These are phyloP conservation scores for Penicillium canariense DNA, from an alignment of 495 filamentous ascomycete genomes.

Conservation along the genomic window DNA sequence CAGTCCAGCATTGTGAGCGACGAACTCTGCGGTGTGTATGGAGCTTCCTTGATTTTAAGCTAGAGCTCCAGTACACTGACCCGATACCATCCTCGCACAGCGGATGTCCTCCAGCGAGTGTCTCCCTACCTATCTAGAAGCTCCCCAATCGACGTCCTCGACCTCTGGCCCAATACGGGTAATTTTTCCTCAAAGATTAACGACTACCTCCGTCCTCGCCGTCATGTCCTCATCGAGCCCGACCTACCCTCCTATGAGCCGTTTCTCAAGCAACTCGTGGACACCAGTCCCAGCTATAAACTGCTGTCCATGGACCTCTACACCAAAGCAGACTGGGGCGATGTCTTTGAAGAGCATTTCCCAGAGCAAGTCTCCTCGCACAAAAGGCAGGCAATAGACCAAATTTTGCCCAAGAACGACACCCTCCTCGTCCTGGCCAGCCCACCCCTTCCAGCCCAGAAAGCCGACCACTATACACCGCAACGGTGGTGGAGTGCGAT, in stretches of 20 bases:
- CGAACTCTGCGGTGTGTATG: constrained; percentile 56
- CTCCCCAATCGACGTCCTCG: constrained; percentile 73
- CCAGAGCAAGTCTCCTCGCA: constrained; percentile 28
- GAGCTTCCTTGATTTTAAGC: not conserved
- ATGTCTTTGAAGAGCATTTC: constrained; percentile 41
- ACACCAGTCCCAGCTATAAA: constrained; percentile 53
- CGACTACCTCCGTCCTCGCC: constrained; percentile 67
- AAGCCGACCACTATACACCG: constrained; percentile 42
- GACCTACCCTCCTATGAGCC: constrained; percentile 49
- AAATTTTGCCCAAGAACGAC: constrained; percentile 51
- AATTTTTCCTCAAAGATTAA: constrained; percentile 75
- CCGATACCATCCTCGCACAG: constrained; percentile 23
- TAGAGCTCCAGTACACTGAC: not conserved
- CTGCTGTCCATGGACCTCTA: constrained; percentile 48
- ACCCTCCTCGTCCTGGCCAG: constrained; percentile 67
- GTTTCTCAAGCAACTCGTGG: constrained; percentile 61
- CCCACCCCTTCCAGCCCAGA: constrained; percentile 26
- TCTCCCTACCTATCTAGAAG: constrained; percentile 60
- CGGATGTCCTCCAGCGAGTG: constrained; percentile 51
- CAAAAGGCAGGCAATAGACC: constrained; percentile 18
- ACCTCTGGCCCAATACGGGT: constrained; percentile 76
- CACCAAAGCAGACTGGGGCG: constrained; percentile 47
- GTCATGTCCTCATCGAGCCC: constrained; percentile 77
- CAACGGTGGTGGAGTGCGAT: constrained; percentile 33
- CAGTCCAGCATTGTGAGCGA: constrained; percentile 53